These are phyloP conservation scores for Rhizopus sp. DNA, from an alignment of 371 early-diverging fungal species.

Conservation along the genomic window DNA sequence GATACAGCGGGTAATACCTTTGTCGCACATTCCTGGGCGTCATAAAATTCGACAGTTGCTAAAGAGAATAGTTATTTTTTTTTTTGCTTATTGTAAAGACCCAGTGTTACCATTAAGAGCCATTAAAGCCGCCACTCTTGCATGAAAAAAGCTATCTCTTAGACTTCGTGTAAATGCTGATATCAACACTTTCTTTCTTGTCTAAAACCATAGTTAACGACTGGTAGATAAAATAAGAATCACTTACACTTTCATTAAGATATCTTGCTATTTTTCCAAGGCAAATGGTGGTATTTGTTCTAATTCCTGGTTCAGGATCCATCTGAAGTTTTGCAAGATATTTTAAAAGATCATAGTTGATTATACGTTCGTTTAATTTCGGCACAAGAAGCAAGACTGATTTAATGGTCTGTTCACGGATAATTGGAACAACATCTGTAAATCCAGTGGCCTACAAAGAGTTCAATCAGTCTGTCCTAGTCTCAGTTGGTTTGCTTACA, in stretches of 20 bases:
- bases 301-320: constrained; percentile 94
- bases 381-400: constrained; percentile 75
- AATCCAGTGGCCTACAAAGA: constrained; percentile 78
- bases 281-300: constrained; percentile 94
- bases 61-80: not conserved
- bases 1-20: constrained; percentile 78
- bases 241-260: constrained; percentile 71
- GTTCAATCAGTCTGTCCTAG: not conserved
- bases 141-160: constrained; percentile 92
- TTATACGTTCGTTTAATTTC: constrained; percentile 68
- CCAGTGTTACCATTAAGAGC: constrained; percentile 70
- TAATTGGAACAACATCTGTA: constrained; percentile 83
- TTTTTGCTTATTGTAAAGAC: not conserved
- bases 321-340: constrained; percentile 85
- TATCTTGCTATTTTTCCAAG: constrained; percentile 85
- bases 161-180: constrained; percentile 83
- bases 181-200: constrained; percentile 72
- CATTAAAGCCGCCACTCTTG: constrained; percentile 86
- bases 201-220: constrained; percentile 39
- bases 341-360: constrained; percentile 85
- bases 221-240: constrained; percentile 16
- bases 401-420: constrained; percentile 92
- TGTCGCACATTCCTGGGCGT: constrained; percentile 71
- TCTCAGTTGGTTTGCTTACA: constrained; percentile 41
- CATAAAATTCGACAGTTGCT: constrained; percentile 76